Base-by-base conservation (phyloP, 1,284 basidiomycete species). In the Cystobasidium pallidum region DNA sequence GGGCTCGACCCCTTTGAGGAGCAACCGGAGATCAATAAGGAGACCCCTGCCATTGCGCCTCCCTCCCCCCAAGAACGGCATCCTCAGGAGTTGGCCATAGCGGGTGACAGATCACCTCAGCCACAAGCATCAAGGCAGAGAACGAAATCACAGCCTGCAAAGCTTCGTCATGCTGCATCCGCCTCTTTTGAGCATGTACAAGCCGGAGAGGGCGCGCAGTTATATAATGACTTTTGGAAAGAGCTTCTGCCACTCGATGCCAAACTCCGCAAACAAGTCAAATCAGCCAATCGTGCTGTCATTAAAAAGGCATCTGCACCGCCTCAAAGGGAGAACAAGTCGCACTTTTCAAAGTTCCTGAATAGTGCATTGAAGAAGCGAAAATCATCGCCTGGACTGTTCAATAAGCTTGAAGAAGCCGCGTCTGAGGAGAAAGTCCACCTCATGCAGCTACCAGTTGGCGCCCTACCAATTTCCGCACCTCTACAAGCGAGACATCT, bases 281-380 rank as follows among this genome's bases (percentile, higher is more conserved):
- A 57, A 57, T 17, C 19, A 3, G 32, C 11, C 13, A 32, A 57
- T 57, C 54, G 54, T 8, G 36, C 34, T 34, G 54, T 32, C 32
- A 34, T 32, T 2, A 57, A 57, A 32, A 57, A 57, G 21, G 7
- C 30, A 8, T 11, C 36, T 1, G 19, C 39, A 17, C 3, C 19
- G 45, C 13, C 30, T 13, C 30, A 19, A 13, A 32, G 15, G 36
- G 28, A 58, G 45, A 21, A 45, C 15, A 28, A 43, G 34, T 15
- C 15, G 15, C 36, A 41, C 45, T 36, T 43, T 26, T 24, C 41
- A 11, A 17, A 21, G 1, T 61, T 61, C 62, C 28, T 51, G 19
- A 30, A 51, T 47, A n/a, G 62, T 21, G 45, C 45, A 15, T n/a
- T 64, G 4, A 64, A 64, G 47, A 64, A 64, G n/a, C 62, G 62